Evolutionary conservation across 305 asterid genomes (phyloP), one percentile per base, ranked within the genome.

Genomic region (Solanum hybrid): DNA sequence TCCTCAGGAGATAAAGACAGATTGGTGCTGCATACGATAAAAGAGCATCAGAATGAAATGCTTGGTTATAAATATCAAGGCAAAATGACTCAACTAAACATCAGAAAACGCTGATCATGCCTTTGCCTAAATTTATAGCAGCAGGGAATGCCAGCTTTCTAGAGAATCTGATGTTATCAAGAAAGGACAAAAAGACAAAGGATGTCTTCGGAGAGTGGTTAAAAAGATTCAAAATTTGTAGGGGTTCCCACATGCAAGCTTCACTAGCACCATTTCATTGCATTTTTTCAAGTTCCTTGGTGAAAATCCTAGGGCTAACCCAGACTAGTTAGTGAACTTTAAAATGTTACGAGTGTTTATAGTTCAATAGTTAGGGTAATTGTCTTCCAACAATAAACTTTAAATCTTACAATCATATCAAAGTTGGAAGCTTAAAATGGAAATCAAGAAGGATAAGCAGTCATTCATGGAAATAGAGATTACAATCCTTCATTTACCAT

Each of bases 1-100:
- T 97, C 99, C 80, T 97, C 99, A 2, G 98, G 99, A 90, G 97
- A 96, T 89, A 97, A 90, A 31, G 99, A 97, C 88, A 96, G 94
- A 91, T 95, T 95, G 37, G 98, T 90, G 95, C 99, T 96, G 84
- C 86, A 86, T 31, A 61, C 68, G 13, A 27, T 37, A 24, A 72
- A 65, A 86, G 41, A 32, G 20, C 88, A 85, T 85, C 32, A 85
- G 41, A 85, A 57, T 85, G 88, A 31, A 31, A 85, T 83, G 45
- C 27, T 32, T 57, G 77, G 88, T 85, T 85, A 57, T 61, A 57
- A 51, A 51, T 31, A 57, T 85, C 20, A 57, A 85, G 88, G 88
- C n/a, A 20, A 85, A 85, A 85, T 31, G 77, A 31, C 88, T 51
- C 76, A 51, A 29, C 61, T 84, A 51, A 51, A 51, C 41, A 20